Evolutionary conservation across 805 yeast genomes (phyloP), one percentile per base, ranked within the genome.

Genomic region (Torulaspora franciscae): DNA sequence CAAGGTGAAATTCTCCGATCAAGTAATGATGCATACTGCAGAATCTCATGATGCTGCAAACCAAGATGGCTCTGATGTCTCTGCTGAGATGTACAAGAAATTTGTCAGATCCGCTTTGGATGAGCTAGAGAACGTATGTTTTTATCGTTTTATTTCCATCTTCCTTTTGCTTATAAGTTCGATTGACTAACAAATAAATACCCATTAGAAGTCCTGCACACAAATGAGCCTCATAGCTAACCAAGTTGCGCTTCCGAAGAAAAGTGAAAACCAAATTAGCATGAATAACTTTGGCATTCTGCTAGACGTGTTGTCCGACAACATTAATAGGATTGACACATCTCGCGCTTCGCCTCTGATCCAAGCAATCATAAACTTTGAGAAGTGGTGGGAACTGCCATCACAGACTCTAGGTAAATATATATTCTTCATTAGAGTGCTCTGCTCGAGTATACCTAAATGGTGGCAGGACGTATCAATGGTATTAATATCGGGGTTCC

Each of bases 381-480:
- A 63, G 51, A 70, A 73, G 46, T 87, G 95, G 93, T 71, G 81
- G 58, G 69, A 65, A 17, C 54, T 73, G 27, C 70, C 74, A 5
- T 54, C 59, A 7, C 50, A 56, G 11, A 76, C 81, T 53, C 65
- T 77, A 22, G 68, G 71, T 39, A 68, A 72, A 37, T 89, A 85
- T 64, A 74, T 83, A 37, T 81, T 79, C 35, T 93, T 93, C 63
- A 67, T 87, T 37, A 74, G 80, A 36, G 85, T 90, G 23, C 72
- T 91, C 42, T 85, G 90, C 30, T 83, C 95, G 3, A 84, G 91
- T 37, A 73, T 82, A 48, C 98, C 98, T 6, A 86, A 81, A 63
- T 91, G 95, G 86, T 81, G 93, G 79, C 76, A 78, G 50, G 95
- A 86, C 47, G 86, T 91, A n/a, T 80, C 85, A 15, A 70, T 73